Conservation (phyloP, 495 filamentous ascomycete species). For the Sabuloglossum arenarium region DNA sequence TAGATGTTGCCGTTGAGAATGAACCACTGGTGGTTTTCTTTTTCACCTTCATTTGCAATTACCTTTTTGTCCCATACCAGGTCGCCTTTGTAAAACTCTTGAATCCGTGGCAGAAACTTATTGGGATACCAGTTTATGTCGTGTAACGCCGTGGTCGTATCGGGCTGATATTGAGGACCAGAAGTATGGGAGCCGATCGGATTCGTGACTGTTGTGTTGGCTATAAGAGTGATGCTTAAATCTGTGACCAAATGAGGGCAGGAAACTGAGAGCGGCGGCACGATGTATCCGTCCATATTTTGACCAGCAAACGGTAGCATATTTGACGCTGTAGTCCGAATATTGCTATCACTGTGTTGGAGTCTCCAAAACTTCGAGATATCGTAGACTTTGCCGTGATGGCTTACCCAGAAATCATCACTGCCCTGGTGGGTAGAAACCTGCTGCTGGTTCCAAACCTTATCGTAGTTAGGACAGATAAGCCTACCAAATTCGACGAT, state of each 20-base stretch:
- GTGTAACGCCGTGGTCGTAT: conserved; percentile 32
- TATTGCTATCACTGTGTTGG: conserved; percentile 52
- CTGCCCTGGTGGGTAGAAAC: conserved; percentile 46
- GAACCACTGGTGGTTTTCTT: conserved; percentile 55
- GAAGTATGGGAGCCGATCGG: conserved; percentile 40
- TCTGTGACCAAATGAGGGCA: conserved; percentile 46
- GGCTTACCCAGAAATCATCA: conserved; percentile 73
- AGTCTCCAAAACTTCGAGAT: conserved; percentile 67
- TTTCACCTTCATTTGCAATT: conserved; percentile 41
- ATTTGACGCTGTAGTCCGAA: conserved; percentile 33
- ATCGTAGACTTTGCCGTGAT: conserved; percentile 82
- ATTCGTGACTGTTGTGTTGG: conserved; percentile 39
- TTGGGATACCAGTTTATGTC: conserved; percentile 54
- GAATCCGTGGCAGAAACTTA: conserved; percentile 57
- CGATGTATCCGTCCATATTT: conserved; percentile 69
- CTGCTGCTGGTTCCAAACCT: conserved; percentile 63
- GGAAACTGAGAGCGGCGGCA: conserved; percentile 50
- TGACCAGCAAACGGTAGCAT: conserved; percentile 64
- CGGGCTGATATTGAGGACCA: conserved; percentile 30
- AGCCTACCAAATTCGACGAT: conserved; percentile 71
- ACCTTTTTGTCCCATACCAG: conserved; percentile 39
- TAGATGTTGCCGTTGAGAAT: conserved; percentile 56
- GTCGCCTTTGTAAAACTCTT: conserved; percentile 69
- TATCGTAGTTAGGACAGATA: conserved; percentile 80
- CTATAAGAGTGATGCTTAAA: conserved; percentile 26